Conservation (phyloP, 768 basidiomycete genomes). For the Boletus insuetus region DNA sequence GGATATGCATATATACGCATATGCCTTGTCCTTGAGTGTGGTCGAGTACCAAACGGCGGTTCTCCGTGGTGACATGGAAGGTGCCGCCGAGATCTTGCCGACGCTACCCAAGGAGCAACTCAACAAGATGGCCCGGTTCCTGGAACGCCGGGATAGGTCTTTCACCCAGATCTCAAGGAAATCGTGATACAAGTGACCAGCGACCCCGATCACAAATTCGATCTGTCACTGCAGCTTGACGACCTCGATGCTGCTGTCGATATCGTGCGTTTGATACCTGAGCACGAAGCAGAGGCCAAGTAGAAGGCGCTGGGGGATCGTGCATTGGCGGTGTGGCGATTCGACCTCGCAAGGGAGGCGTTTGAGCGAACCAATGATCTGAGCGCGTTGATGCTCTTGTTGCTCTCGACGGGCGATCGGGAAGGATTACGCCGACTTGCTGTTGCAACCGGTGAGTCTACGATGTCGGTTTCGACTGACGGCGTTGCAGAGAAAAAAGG, state of each 20-base stretch:
- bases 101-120: slow-evolving; percentile 84
- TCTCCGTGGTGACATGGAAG: slow-evolving; percentile 85
- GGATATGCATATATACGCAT: slow-evolving; percentile 82
- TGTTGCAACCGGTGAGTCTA: slow-evolving; percentile 53
- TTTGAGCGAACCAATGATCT: slow-evolving; percentile 86
- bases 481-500: slow-evolving; percentile 48
- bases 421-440: slow-evolving; percentile 66
- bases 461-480: not conserved
- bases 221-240: slow-evolving; percentile 85
- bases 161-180: slow-evolving; percentile 73
- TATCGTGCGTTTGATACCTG: slow-evolving; percentile 71
- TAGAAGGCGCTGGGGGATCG: slow-evolving; percentile 96
- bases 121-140: slow-evolving; percentile 91
- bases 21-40: slow-evolving; percentile 77
- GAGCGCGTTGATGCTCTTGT: slow-evolving; percentile 80
- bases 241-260: slow-evolving; percentile 86
- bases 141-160: slow-evolving; percentile 75
- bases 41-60: slow-evolving; percentile 98
- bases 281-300: slow-evolving; percentile 72
- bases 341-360: slow-evolving; percentile 87
- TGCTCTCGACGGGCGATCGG: slow-evolving; percentile 77
- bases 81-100: slow-evolving; percentile 78
- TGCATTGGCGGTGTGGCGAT: slow-evolving; percentile 87
- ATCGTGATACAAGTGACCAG: slow-evolving; percentile 88
- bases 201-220: slow-evolving; percentile 91